Evolutionary conservation across 1,284 basidiomycete species (phyloP), one percentile per base, ranked within the genome.

Genomic region (Puccinia hordei): DNA sequence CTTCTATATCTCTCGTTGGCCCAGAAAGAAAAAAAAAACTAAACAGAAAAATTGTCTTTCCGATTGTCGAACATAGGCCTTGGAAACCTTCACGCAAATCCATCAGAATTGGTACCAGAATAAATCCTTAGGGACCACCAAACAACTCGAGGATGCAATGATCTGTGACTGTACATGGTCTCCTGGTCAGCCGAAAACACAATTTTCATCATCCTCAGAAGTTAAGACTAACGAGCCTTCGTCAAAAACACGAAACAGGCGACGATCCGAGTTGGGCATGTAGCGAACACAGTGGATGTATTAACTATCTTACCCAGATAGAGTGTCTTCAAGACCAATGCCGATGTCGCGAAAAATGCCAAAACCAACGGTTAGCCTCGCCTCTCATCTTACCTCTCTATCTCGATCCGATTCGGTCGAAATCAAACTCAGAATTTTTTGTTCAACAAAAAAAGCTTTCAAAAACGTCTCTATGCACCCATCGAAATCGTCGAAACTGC

Each of bases 281-380:
- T 86, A 93, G 94, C n/a, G 90, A 91, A 73, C 88, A 90, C 81
- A 93, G 93, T 30, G 93, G 95, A 86, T 99, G 97, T 86, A 98
- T 99, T 88, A 99, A 99, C 86, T 90, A 95, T 81, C 90, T 98
- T 81, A 97, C 97, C 35, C 95, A 98, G 87, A 94, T 99, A 35
- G 96, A 99, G 86, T 99, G 96, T 87, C 86, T 95, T 30, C 88
- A 90, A 22, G 91, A 90, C 69, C 94, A 97, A 83, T 99, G 96
- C 87, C 89, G 91, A 55, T 95, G 94, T 87, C 88, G 91, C 65
- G 85, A 87, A 13, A 89, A 91, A 83, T 99, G 96, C 86, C 91
- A 90, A 85, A 99, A 99, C 85, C 96, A 98, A 87, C 90, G 94
- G 95, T 95, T 84, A 83, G 89, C 86, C 10, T 30, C 24, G 13